Conservation (phyloP, 495 filamentous ascomycete species). For the Penicillium diatomitis region DNA sequence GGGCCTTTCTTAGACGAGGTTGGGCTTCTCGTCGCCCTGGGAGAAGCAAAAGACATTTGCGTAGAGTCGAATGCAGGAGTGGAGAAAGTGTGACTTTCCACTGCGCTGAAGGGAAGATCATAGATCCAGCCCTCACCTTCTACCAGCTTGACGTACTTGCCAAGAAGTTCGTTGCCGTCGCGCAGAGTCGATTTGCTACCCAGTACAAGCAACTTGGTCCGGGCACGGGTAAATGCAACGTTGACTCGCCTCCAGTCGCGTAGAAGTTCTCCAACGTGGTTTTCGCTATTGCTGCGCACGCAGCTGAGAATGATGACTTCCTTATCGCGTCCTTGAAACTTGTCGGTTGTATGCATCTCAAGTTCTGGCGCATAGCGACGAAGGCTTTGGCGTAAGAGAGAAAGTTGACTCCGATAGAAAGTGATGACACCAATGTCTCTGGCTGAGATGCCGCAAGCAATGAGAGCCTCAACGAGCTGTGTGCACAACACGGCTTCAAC, state of each 20-base stretch:
- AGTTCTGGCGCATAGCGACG: slow-evolving; percentile 46
- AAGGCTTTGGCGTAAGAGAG: slow-evolving; percentile 47
- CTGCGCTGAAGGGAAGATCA: slow-evolving; percentile 52
- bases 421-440: slow-evolving; percentile 90
- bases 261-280: slow-evolving; percentile 75
- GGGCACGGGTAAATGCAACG: slow-evolving; percentile 86
- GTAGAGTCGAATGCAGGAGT: slow-evolving; percentile 9
- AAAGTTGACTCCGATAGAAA: slow-evolving; percentile 91
- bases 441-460: slow-evolving; percentile 63
- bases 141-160: slow-evolving; percentile 65
- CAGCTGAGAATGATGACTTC: slow-evolving; percentile 77
- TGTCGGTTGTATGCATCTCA: slow-evolving; percentile 93
- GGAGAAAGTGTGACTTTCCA: slow-evolving; percentile 63
- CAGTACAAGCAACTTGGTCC: slow-evolving; percentile 79
- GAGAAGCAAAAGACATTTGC: slow-evolving; percentile 14
- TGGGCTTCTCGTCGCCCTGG: background rate
- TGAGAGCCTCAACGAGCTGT: slow-evolving; percentile 70
- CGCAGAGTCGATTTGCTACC: slow-evolving; percentile 68
- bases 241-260: slow-evolving; percentile 92
- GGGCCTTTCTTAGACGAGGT: slow-evolving; percentile 8
- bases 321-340: slow-evolving; percentile 94
- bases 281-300: slow-evolving; percentile 75
- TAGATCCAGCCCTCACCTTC: slow-evolving; percentile 66
- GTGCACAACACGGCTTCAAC: slow-evolving; percentile 64
- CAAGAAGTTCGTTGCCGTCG: slow-evolving; percentile 66